Conservation (phyloP, 352 stramenopile genomes). For the Plasmopara viticola region DNA sequence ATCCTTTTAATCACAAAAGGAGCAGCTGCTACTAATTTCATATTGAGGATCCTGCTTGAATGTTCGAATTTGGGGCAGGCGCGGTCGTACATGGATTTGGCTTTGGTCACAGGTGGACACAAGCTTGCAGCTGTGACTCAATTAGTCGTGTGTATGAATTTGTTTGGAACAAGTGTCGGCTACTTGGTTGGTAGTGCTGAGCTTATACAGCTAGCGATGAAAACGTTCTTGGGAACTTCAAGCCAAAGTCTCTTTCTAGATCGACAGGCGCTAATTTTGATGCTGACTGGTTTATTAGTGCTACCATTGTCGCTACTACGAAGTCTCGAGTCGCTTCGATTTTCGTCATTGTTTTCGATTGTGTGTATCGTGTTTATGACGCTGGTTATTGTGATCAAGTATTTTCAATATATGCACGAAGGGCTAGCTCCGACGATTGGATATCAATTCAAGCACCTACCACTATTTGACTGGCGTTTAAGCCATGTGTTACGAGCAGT, state of each 20-base stretch:
- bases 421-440: conserved; percentile 50
- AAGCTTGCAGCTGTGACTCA: conserved; percentile 70
- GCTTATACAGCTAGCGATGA: conserved; percentile 58
- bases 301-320: conserved; percentile 77
- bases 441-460: conserved; percentile 72
- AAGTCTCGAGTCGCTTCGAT: conserved; percentile 76
- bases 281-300: conserved; percentile 58
- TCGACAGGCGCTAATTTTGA: conserved; percentile 60
- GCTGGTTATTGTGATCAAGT: conserved; percentile 85
- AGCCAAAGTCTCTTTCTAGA: conserved; percentile 54
- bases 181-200: conserved; percentile 81
- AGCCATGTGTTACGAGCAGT: conserved; percentile 59
- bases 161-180: conserved; percentile 82
- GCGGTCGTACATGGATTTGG: conserved; percentile 83
- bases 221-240: conserved; percentile 36
- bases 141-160: conserved; percentile 74
- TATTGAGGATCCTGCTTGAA: conserved; percentile 66
- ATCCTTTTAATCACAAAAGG: conserved; percentile 61
- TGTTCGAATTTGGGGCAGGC: conserved; percentile 67
- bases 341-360: conserved; percentile 86
- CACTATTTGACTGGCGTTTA: conserved; percentile 63
- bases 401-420: conserved; percentile 82
- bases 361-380: conserved; percentile 86
- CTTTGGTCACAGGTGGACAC: conserved; percentile 49
- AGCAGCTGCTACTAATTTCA: conserved; percentile 76